Evolutionary conservation across 306 rosid genomes (phyloP).

Genomic region (Gastrolobium bilobum): DNA sequence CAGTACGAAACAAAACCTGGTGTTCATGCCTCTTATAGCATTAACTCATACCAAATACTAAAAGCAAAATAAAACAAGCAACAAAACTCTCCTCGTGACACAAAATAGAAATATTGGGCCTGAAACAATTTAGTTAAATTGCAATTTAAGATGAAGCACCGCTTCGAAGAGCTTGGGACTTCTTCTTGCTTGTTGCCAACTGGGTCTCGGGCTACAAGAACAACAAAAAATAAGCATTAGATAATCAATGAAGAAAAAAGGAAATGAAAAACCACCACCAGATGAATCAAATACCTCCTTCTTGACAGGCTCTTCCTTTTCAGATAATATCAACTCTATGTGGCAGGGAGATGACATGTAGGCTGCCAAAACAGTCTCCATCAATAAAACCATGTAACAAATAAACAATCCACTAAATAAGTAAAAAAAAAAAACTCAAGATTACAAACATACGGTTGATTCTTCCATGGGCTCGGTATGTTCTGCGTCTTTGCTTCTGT

Average conservation of each 20-base stretch:
- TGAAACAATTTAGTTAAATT: background rate
- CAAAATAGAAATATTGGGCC: constrained; percentile 5
- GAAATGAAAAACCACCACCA: background rate
- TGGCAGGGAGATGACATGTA: constrained; percentile 98
- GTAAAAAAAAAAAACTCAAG: background rate
- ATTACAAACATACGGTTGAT: constrained; percentile 72
- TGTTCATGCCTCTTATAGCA: constrained; percentile 24
- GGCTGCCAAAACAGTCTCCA: constrained; percentile 56
- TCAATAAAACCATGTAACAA: constrained; percentile 18
- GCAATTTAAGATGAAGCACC: constrained; percentile 70
- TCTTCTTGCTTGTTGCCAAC: constrained; percentile 83
- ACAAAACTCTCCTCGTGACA: constrained; percentile 45
- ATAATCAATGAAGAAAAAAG: background rate
- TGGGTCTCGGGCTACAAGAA: constrained; percentile 76
- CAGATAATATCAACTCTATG: constrained; percentile 82
- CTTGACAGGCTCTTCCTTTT: constrained; percentile 90
- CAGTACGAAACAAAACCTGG: constrained; percentile 32
- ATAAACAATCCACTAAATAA: background rate
- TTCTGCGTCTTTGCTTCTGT: constrained; percentile 89
- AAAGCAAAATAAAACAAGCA: constrained; percentile 22
- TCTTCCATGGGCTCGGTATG: constrained; percentile 96
- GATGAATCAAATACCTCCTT: constrained; percentile 71
- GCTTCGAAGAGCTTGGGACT: constrained; percentile 62
- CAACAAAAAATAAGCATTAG: background rate
- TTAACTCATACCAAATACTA: constrained; percentile 41